phyloP scores from a whole-genome alignment of 371 early-diverging fungal species.

The Blastocladiella emersonii region DNA sequence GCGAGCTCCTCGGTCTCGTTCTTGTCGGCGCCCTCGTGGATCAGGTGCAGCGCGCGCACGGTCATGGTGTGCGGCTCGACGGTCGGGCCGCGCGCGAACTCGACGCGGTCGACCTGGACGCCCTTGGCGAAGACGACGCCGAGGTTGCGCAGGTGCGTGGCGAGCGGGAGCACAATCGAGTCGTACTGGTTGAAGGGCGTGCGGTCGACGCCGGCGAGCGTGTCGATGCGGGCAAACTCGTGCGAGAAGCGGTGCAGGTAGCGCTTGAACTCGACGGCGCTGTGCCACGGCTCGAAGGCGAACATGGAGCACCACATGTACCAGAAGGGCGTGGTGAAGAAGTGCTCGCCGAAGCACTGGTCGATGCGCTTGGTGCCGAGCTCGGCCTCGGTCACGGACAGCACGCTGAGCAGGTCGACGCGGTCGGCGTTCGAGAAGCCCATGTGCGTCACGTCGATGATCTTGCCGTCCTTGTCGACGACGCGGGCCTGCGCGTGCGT shows the following conservation, averaged over 20 bases:
- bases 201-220: constrained; percentile 11
- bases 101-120: not conserved
- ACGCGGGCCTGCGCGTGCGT: constrained; percentile 11
- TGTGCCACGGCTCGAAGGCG: constrained; percentile 18
- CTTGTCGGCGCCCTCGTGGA: not conserved
- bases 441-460: constrained; percentile 9
- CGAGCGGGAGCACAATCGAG: constrained; percentile 10
- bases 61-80: not conserved
- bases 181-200: constrained; percentile 15
- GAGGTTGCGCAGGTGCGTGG: constrained; percentile 6
- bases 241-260: constrained; percentile 15
- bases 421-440: constrained; percentile 11
- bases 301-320: constrained; percentile 14
- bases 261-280: constrained; percentile 14
- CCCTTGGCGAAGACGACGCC: constrained; percentile 7
- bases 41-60: constrained; percentile 10
- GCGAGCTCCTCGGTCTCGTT: not conserved
- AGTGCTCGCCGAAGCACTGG: constrained; percentile 12
- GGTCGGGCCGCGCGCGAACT: not conserved
- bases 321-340: constrained; percentile 15
- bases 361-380: constrained; percentile 11
- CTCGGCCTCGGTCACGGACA: constrained; percentile 8
- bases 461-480: constrained; percentile 9
- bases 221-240: constrained; percentile 13
- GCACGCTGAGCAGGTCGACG: constrained; percentile 7